Conservation (phyloP, 352 stramenopile genomes). For the Globisporangium cylindrosporum region DNA sequence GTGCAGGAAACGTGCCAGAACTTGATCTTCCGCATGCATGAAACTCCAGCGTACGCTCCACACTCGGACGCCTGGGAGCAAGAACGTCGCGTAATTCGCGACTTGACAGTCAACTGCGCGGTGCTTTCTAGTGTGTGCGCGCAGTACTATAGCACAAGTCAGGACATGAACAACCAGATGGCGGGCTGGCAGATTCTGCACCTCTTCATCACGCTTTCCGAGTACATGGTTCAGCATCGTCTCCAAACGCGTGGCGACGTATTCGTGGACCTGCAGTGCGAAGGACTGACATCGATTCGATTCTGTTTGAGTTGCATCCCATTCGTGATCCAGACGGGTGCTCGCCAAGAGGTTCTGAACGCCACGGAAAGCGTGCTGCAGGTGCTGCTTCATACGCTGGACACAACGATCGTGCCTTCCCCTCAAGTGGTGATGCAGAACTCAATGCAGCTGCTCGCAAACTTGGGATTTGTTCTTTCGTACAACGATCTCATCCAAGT, state of each 20-base stretch:
- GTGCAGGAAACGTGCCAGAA: slow-evolving; percentile 42
- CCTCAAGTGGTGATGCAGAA: slow-evolving; percentile 62
- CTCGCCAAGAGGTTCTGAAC: slow-evolving; percentile 48
- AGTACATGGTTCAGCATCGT: slow-evolving; percentile 60
- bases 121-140: slow-evolving; percentile 61
- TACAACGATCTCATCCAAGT: slow-evolving; percentile 70
- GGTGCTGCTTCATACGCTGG: slow-evolving; percentile 52
- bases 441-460: slow-evolving; percentile 62
- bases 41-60: slow-evolving; percentile 36
- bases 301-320: slow-evolving; percentile 58
- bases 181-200: slow-evolving; percentile 63
- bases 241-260: slow-evolving; percentile 52
- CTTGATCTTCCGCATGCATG: slow-evolving; percentile 48
- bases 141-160: slow-evolving; percentile 54
- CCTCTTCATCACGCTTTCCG: slow-evolving; percentile 55
- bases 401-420: slow-evolving; percentile 65
- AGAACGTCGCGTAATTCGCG: slow-evolving; percentile 47
- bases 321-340: slow-evolving; percentile 55
- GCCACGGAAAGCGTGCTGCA: slow-evolving; percentile 50
- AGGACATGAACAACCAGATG: slow-evolving; percentile 57
- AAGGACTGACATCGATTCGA: slow-evolving; percentile 58
- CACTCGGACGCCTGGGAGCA: slow-evolving; percentile 47
- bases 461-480: slow-evolving; percentile 58
- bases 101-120: slow-evolving; percentile 54
- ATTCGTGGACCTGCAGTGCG: slow-evolving; percentile 60